Base-by-base conservation (phyloP, 2,329 filamentous ascomycete species). In the Alternaria gaisen region DNA sequence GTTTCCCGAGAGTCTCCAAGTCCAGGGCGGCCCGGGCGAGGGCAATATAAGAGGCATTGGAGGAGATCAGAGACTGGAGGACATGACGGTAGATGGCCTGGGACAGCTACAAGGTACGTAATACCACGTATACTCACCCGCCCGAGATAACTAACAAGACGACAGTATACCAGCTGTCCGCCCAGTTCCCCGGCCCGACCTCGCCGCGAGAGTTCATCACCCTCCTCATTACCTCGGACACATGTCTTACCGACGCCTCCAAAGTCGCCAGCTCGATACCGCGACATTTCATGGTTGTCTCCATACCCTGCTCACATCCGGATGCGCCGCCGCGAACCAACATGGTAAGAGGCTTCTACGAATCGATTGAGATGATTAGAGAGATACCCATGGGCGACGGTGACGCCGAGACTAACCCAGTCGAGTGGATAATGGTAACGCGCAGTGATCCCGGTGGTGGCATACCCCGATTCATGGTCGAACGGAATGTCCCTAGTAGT, bases 371-470 rank as follows among this genome's bases (percentile, higher is more conserved):
- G 79, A 85, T 97, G 67, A 94, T 97, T 58, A 85, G 94, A 51
- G 94, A 98, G 78, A 86, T 97, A 14, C 90, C 89, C 0, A 75
- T 88, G 10, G 81, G 68, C 4, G 72, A 71, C 7, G 70, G 74
- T 26, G 82, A 86, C 34, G 79, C 82, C 3, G 86, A 89, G 65
- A 77, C 80, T 9, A 90, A 89, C 66, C 88, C 89, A 0, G 85
- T 97, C 2, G 93, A 97, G 77, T 97, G 93, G 93, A 86, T 95
- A 62, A 97, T 97, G 93, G 88, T 97, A 18, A 97, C 93, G 1
- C 85, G 93, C 50, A 94, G 91, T 75, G 93, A 97, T 70, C 93
- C 93, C 3, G 93, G 93, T 11, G 93, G 93, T 53, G 94, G 88
- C 60, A 93, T 97, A 18, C 93, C 93, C 1, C 86, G 91, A 14